phyloP scores from a whole-genome alignment of 1,139 yeast genomes.

The Debaryomyces udenii region DNA sequence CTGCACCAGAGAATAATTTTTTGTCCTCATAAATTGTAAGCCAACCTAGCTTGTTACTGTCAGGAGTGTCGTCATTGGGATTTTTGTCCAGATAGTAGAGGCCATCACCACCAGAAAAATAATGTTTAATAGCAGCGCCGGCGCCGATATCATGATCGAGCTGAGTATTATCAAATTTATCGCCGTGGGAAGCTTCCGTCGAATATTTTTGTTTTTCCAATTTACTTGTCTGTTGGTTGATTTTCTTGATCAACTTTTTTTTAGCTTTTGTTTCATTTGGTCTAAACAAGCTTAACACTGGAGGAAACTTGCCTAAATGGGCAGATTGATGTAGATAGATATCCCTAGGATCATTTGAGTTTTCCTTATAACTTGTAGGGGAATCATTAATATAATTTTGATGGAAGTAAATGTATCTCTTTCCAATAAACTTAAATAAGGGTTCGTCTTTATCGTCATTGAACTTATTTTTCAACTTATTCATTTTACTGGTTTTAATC shows the following conservation, averaged over 20 bases:
- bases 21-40: slow-evolving; percentile 57
- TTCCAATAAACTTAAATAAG: slow-evolving; percentile 29
- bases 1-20: slow-evolving; percentile 22
- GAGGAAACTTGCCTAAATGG: slow-evolving; percentile 29
- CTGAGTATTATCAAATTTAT: slow-evolving; percentile 11
- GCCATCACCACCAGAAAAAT: slow-evolving; percentile 60
- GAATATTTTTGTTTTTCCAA: slow-evolving; percentile 10
- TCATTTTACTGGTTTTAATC: slow-evolving; percentile 25
- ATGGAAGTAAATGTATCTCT: slow-evolving; percentile 35
- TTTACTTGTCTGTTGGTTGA: slow-evolving; percentile 20
- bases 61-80: slow-evolving; percentile 63
- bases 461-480: slow-evolving; percentile 21
- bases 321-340: slow-evolving; percentile 34
- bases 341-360: slow-evolving; percentile 27
- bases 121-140: slow-evolving; percentile 36
- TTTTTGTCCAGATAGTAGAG: slow-evolving; percentile 37
- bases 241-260: slow-evolving; percentile 38
- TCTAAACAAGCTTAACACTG: slow-evolving; percentile 53
- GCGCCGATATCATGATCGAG: slow-evolving; percentile 31
- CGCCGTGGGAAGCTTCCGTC: slow-evolving; percentile 7
- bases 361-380: slow-evolving; percentile 8
- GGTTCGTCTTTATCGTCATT: slow-evolving; percentile 22
- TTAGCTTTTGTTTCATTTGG: slow-evolving; percentile 53
- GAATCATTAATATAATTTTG: slow-evolving; percentile 24
- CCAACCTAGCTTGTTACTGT: slow-evolving; percentile 65